Conservation (phyloP, 2,329 filamentous ascomycete genomes). For the Epichloe amarillans region DNA sequence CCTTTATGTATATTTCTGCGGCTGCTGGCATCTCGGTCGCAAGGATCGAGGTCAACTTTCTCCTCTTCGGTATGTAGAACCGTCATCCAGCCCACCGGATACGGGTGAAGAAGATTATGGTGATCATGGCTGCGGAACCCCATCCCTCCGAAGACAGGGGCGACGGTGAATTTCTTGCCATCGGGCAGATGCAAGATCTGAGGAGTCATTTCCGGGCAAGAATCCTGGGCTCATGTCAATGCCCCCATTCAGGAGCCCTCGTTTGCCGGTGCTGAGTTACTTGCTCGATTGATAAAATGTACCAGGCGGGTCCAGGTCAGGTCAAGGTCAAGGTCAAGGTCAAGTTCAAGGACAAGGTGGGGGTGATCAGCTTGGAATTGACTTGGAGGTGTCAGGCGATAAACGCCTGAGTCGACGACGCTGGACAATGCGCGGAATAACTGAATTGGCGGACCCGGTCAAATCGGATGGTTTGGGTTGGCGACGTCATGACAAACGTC, state of each 20-base stretch:
- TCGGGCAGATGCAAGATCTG: constrained; percentile 63
- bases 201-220: constrained; percentile 18
- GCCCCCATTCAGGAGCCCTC: background rate
- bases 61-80: constrained; percentile 59
- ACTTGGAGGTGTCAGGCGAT: no score
- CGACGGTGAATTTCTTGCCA: constrained; percentile 69
- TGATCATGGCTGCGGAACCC: constrained; percentile 78
- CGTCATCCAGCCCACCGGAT: constrained; percentile 82
- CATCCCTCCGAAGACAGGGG: constrained; percentile 80
- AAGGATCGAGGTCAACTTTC: constrained; percentile 3
- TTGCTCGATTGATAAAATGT: no score
- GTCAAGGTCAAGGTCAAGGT: no score
- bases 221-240: no score
- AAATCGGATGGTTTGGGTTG: background rate
- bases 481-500: constrained; percentile 18
- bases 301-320: no score
- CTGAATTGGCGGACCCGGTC: background rate
- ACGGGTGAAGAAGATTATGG: constrained; percentile 53
- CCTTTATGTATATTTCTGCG: background rate
- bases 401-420: no score
- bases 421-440: no score
- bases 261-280: background rate
- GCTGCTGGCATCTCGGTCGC: background rate
- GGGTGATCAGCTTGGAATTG: no score
- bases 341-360: no score